Percentiles rank a stretch among this genome's conserved stretches.
Evolutionary conservation across 352 stramenopile genomes (phyloP).

Genomic region (Peronospora destructor): DNA sequence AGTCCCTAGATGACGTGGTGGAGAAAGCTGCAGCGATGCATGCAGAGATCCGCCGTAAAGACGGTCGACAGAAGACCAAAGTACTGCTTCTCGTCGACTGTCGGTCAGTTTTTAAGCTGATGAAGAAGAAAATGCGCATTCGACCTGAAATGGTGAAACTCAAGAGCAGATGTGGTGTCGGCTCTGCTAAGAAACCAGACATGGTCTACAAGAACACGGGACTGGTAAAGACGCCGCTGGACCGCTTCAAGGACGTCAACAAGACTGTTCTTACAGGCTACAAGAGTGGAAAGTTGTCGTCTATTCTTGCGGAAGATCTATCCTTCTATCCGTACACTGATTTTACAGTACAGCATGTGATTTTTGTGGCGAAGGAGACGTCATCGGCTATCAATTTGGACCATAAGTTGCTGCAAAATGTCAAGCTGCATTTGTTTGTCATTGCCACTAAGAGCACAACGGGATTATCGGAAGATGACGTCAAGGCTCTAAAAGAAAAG

Average conservation of each 20-base stretch:
- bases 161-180: slow-evolving; percentile 51
- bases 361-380: slow-evolving; percentile 49
- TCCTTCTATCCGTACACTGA: slow-evolving; percentile 60
- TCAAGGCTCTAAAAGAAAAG: slow-evolving; percentile 22
- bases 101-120: slow-evolving; percentile 45
- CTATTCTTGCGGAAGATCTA: slow-evolving; percentile 54
- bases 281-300: slow-evolving; percentile 54
- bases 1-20: slow-evolving; percentile 48
- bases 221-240: slow-evolving; percentile 66
- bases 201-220: slow-evolving; percentile 52
- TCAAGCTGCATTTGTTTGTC: slow-evolving; percentile 48
- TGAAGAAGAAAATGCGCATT: slow-evolving; percentile 56
- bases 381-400: slow-evolving; percentile 43
- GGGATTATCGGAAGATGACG: slow-evolving; percentile 28
- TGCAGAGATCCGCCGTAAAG: slow-evolving; percentile 43
- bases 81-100: slow-evolving; percentile 56
- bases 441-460: slow-evolving; percentile 36
- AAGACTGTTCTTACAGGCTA: slow-evolving; percentile 47
- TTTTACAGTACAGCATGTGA: slow-evolving; percentile 46
- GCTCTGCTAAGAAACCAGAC: slow-evolving; percentile 51
- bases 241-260: slow-evolving; percentile 62
- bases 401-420: slow-evolving; percentile 31
- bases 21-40: slow-evolving; percentile 33
- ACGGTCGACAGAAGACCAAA: slow-evolving; percentile 60
- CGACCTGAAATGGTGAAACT: slow-evolving; percentile 44